These are phyloP conservation scores for Xenoacremonium recifei DNA, from an alignment of 2,329 filamentous ascomycete species.

Conservation along the genomic window DNA sequence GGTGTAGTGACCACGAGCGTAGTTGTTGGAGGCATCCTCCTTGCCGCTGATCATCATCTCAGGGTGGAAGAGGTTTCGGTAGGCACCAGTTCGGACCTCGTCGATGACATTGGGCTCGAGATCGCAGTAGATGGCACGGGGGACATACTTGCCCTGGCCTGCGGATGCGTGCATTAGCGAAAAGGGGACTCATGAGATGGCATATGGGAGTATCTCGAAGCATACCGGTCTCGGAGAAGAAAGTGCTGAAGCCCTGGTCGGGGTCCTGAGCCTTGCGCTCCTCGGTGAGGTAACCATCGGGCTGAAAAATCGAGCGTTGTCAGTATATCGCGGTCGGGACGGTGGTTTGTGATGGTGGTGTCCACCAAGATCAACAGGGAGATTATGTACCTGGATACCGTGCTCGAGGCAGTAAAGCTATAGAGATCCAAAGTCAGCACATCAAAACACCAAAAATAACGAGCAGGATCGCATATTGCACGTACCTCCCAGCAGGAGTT, in stretches of 20 bases:
- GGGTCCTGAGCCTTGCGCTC: conserved; percentile 92
- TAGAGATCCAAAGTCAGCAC: conserved; percentile 25
- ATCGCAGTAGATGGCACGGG: conserved; percentile 98
- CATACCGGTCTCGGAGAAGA: conserved; percentile 99
- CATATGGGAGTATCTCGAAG: conserved; percentile 2
- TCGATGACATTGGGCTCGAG: conserved; percentile 99
- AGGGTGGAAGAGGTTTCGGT: conserved; percentile 96
- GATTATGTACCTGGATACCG: conserved; percentile 82
- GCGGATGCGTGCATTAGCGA: conserved; percentile 20
- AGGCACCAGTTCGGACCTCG: conserved; percentile 95
- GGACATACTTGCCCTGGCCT: conserved; percentile 99
- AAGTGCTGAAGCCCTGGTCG: conserved; percentile 98
- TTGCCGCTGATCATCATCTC: conserved; percentile 99
- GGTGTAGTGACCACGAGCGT: conserved; percentile 98
- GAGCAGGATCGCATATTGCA: conserved; percentile 27
- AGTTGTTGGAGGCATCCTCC: conserved; percentile 99
- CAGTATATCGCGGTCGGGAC: conserved; percentile 12
- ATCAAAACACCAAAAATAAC: conserved; percentile 2
- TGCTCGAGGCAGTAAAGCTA: conserved; percentile 99
- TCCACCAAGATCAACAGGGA: conserved; percentile 19
- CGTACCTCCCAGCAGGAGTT: conserved; percentile 99
- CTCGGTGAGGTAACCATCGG: conserved; percentile 97
- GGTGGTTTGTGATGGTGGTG: conserved; percentile 15
- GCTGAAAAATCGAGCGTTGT: conserved; percentile 52
- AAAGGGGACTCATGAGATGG: conserved; percentile 4